These are phyloP conservation scores for Boletus subluridellus DNA, from an alignment of 1,284 basidiomycete species.

Conservation along the genomic window DNA sequence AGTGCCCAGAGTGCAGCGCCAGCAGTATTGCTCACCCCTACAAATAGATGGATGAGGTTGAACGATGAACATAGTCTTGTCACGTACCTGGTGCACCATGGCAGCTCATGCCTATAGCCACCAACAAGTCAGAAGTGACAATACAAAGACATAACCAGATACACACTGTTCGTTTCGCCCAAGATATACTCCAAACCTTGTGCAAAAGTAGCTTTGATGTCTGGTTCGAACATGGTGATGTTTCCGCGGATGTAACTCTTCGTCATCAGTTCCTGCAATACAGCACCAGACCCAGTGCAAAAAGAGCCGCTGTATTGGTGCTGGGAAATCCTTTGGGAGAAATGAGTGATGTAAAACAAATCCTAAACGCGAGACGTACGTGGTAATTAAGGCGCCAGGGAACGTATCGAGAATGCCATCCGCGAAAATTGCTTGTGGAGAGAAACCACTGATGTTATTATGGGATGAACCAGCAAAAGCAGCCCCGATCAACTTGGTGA, in stretches of 20 bases:
- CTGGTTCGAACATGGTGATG: constrained; percentile 46
- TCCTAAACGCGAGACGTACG: constrained; percentile 18
- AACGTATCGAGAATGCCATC: constrained; percentile 41
- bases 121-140: neutral
- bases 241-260: constrained; percentile 59
- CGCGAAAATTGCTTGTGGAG: constrained; percentile 51
- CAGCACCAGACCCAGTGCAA: constrained; percentile 47
- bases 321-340: constrained; percentile 51
- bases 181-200: constrained; percentile 56
- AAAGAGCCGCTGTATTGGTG: constrained; percentile 62
- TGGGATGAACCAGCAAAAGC: constrained; percentile 51
- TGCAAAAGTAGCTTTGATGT: constrained; percentile 47
- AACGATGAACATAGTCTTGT: neutral
- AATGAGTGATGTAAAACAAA: neutral
- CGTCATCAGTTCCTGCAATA: constrained; percentile 58
- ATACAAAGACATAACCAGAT: constrained; percentile 6
- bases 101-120: constrained; percentile 28
- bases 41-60: neutral
- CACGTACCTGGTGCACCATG: constrained; percentile 51
- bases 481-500: constrained; percentile 50
- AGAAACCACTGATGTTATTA: constrained; percentile 45
- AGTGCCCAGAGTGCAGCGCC: constrained; percentile 68
- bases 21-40: constrained; percentile 62
- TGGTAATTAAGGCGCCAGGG: constrained; percentile 40
- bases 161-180: constrained; percentile 57